Evolutionary conservation across 116 monocot species (phyloP).

Genomic region (Trichopus zeylanicus): DNA sequence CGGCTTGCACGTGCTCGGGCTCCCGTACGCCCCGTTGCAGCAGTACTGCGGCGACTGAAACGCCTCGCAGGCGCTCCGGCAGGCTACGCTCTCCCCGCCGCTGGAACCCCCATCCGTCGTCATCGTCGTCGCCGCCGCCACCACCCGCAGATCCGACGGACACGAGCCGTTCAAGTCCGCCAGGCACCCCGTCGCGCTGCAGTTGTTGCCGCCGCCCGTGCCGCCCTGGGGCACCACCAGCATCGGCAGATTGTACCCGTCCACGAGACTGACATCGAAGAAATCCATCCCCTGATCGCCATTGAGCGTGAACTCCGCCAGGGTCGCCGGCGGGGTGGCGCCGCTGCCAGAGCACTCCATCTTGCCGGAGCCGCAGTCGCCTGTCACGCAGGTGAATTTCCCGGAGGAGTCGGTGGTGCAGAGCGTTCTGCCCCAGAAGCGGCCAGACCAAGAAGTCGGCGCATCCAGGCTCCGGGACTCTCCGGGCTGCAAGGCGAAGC

Average conservation of each 20-base stretch:
- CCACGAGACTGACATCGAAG: slow-evolving; percentile 75
- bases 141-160: slow-evolving; percentile 46
- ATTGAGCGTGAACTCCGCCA: slow-evolving; percentile 61
- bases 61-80: slow-evolving; percentile 87
- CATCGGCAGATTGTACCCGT: slow-evolving; percentile 68
- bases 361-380: slow-evolving; percentile 47
- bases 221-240: slow-evolving; percentile 37
- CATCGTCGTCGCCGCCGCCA: background rate
- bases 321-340: slow-evolving; percentile 45
- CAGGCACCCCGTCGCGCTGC: slow-evolving; percentile 55
- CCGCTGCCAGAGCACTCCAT: slow-evolving; percentile 54
- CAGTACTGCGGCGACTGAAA: slow-evolving; percentile 68
- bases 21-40: slow-evolving; percentile 70
- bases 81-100: slow-evolving; percentile 23
- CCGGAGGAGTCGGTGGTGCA: slow-evolving; percentile 33
- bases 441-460: slow-evolving; percentile 47
- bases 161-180: slow-evolving; percentile 34
- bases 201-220: slow-evolving; percentile 19
- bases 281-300: slow-evolving; percentile 42
- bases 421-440: slow-evolving; percentile 51
- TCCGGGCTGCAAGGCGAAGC: slow-evolving; percentile 35
- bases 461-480: slow-evolving; percentile 23
- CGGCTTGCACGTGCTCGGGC: slow-evolving; percentile 54
- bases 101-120: too few species aligned
- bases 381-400: slow-evolving; percentile 48